Conservation (phyloP, 148 eudicot species). For the Rhododendron ferrugineum region DNA sequence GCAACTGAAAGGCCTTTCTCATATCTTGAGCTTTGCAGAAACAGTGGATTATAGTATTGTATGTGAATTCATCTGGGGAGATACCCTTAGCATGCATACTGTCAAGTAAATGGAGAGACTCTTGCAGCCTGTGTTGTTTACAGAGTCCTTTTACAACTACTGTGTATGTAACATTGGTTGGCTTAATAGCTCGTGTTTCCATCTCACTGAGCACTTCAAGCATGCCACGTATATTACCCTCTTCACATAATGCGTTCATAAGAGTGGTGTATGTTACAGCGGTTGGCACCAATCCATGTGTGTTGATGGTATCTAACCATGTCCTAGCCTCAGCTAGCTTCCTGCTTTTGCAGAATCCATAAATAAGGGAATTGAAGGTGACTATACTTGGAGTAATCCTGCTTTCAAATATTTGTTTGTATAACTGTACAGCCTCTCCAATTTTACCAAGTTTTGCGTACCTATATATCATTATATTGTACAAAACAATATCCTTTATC, state of each 20-base stretch:
- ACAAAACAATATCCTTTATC: constrained; percentile 44
- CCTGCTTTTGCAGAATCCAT: constrained; percentile 61
- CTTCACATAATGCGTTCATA: constrained; percentile 57
- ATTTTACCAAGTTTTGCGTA: constrained; percentile 57
- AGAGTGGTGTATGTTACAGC: constrained; percentile 69
- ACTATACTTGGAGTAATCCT: constrained; percentile 60
- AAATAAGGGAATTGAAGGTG: constrained; percentile 74
- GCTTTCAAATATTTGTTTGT: constrained; percentile 37
- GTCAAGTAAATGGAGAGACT: constrained; percentile 38
- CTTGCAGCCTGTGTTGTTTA: constrained; percentile 39
- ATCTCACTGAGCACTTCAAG: constrained; percentile 50
- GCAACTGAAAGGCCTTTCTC: constrained; percentile 40
- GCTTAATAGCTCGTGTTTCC: constrained; percentile 39
- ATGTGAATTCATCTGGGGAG: constrained; percentile 58
- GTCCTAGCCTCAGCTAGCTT: constrained; percentile 43
- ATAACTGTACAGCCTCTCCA: constrained; percentile 47
- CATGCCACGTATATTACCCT: constrained; percentile 35
- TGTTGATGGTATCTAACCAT: constrained; percentile 41
- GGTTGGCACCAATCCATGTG: constrained; percentile 51
- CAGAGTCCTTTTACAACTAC: constrained; percentile 67
- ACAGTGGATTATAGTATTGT: constrained; percentile 65
- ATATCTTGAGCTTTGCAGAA: constrained; percentile 48
- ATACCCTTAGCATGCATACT: constrained; percentile 50
- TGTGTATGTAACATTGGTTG: constrained; percentile 69
- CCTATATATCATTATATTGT: constrained; percentile 72